phyloP scores from a whole-genome alignment of 2,329 filamentous ascomycete genomes.

The Colletotrichum plurivorum region DNA sequence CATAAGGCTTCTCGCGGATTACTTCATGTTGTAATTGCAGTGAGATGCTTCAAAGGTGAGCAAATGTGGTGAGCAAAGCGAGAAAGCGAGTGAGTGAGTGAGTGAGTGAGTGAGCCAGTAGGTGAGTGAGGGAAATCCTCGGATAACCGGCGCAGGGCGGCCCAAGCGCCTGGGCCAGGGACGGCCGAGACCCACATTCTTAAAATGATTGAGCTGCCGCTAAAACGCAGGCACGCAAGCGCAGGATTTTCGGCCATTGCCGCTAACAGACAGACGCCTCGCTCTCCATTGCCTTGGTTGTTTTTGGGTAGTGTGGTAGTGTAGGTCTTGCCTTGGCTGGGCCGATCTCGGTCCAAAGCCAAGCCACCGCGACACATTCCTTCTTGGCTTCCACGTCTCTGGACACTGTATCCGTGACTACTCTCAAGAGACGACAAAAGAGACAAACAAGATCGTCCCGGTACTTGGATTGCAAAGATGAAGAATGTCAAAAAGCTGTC shows the following conservation, averaged over 20 bases:
- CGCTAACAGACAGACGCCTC: conserved; percentile 12
- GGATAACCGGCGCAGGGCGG: conserved; percentile 31
- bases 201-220: conserved; percentile 30
- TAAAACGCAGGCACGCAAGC: conserved; percentile 11
- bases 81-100: not conserved
- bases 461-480: not conserved
- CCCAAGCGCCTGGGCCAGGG: conserved; percentile 24
- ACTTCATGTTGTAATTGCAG: too few relatives aligned
- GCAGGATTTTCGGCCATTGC: conserved; percentile 23
- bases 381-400: not conserved
- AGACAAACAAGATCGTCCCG: not conserved
- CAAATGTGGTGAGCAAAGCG: too few relatives aligned
- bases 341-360: conserved; percentile 29
- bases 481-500: not conserved
- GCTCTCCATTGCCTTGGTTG: too few relatives aligned
- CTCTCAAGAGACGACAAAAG: not conserved
- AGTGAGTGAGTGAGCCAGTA: not conserved
- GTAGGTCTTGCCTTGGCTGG: conserved; percentile 10
- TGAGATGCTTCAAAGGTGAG: too few relatives aligned
- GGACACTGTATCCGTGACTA: not conserved
- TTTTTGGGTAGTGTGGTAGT: too few relatives aligned
- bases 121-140: conserved; percentile 27
- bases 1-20: too few relatives aligned
- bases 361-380: conserved; percentile 3
- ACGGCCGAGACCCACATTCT: conserved; percentile 29